Evolutionary conservation across 805 yeast genomes (phyloP).

Genomic region (Yarrowia sp.): DNA sequence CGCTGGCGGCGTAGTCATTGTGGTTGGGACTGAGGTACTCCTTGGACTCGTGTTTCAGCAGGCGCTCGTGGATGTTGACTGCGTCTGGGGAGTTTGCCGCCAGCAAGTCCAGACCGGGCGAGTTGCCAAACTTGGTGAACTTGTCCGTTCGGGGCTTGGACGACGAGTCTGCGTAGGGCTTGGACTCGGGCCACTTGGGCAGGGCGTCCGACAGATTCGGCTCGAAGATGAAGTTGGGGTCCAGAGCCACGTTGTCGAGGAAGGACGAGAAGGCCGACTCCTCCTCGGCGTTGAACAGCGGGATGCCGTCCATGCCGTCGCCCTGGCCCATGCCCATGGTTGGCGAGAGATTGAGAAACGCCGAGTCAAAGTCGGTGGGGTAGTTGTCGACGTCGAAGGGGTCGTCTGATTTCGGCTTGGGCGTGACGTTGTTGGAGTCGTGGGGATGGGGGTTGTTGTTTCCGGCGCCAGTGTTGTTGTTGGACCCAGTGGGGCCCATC

Average conservation of each 20-base stretch:
- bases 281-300: constrained; percentile 47
- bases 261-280: constrained; percentile 47
- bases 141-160: constrained; percentile 11
- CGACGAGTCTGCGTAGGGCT: constrained; percentile 4
- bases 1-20: constrained; percentile 25
- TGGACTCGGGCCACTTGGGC: constrained; percentile 40
- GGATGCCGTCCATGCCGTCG: constrained; percentile 38
- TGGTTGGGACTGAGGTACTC: constrained; percentile 27
- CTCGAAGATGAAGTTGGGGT: constrained; percentile 48
- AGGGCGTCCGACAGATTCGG: constrained; percentile 46
- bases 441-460: background rate
- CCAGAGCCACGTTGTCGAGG: constrained; percentile 47
- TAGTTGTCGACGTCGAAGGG: constrained; percentile 37
- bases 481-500: no score
- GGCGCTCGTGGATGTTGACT: constrained; percentile 33
- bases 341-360: constrained; percentile 42
- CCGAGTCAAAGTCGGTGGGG: constrained; percentile 44
- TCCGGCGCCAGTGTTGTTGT: no score
- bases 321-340: constrained; percentile 23
- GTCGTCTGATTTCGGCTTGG: constrained; percentile 27
- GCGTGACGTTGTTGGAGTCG: background rate
- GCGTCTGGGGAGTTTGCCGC: constrained; percentile 34
- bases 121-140: constrained; percentile 38
- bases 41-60: constrained; percentile 31
- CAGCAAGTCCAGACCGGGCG: constrained; percentile 30